Base-by-base conservation (phyloP, 768 basidiomycete species). In the Trametes cinnabarina region DNA sequence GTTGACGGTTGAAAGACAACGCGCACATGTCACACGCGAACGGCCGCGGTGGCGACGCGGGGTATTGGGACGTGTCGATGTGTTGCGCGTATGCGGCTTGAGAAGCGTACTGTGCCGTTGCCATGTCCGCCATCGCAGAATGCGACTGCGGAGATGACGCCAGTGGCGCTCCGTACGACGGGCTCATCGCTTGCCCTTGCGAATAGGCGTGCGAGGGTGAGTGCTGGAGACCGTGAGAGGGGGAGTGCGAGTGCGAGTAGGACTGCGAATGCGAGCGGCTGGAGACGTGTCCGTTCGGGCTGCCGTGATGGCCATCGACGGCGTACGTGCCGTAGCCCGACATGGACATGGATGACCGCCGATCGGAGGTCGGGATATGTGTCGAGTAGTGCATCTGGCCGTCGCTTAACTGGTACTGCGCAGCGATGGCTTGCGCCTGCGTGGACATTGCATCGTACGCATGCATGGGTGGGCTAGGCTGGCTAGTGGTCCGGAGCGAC, bases 1-100 rank as follows among this genome's bases (percentile, higher is more conserved):
- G 90, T 69, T 90, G 88, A 42, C 90, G 83, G 68, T 90, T 90
- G 76, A 93, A 93, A 20, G 90, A 91, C 61, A 92, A 71, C 11
- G 88, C 80, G 69, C 90, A 93, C 62, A 90, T 72, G 63, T 74
- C 73, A 60, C 73, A 74, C 42, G 73, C 67, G 69, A 74, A 74
- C 34, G 73, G 73, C 23, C 73, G 70, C 54, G 72, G 72, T n/a
- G 73, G 73, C 48, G 72, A 73, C 20, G 73, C 73, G 7, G 72
- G 72, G 51, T 73, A 75, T 62, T 73, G 72, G 58, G 66, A 65
- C 32, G 66, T 48, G 46, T 56, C 54, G 28, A 55, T 53, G 28
- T 60, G 65, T 50, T 63, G 64, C 26, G 61, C 26, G 64, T 65
- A 59, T 28, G 60, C 66, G 12, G 44, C 3, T 48, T 62, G 70